Evolutionary conservation across 1,284 basidiomycete genomes (phyloP).

Genomic region (Puccinia coronata): DNA sequence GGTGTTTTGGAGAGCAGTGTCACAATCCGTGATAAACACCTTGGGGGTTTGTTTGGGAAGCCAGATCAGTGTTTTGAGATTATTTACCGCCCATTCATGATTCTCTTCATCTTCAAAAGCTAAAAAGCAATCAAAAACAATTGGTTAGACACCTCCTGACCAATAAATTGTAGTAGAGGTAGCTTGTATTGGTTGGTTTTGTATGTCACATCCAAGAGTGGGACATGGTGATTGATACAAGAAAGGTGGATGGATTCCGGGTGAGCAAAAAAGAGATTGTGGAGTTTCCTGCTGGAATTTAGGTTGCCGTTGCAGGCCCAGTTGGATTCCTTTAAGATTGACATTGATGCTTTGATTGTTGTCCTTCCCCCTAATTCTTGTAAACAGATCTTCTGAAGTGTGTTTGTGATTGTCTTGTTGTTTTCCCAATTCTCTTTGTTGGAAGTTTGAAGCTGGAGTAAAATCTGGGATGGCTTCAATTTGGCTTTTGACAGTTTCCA

Average conservation of each 20-base stretch:
- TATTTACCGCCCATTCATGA: not conserved
- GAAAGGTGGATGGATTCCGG: conserved; percentile 1
- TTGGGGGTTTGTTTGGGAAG: not conserved
- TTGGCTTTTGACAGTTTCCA: not conserved
- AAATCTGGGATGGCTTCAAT: no score
- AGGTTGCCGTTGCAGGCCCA: not conserved
- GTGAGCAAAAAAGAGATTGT: conserved; percentile 6
- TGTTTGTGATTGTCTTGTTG: not conserved
- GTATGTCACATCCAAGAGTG: no score
- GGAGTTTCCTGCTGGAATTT: not conserved
- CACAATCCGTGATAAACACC: not conserved
- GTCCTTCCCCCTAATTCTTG: not conserved
- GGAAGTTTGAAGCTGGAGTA: not conserved
- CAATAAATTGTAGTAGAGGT: not conserved
- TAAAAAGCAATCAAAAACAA: not conserved
- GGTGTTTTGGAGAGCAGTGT: not conserved
- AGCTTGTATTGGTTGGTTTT: no score
- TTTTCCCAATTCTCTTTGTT: not conserved
- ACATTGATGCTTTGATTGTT: not conserved
- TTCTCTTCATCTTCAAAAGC: not conserved
- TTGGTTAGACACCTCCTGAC: not conserved
- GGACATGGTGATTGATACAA: conserved; percentile 9
- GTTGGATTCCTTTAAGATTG: not conserved
- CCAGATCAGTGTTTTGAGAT: no score
- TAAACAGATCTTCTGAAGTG: no score